These are phyloP conservation scores for Letharia columbiana DNA, from an alignment of 495 filamentous ascomycete species.

Conservation along the genomic window DNA sequence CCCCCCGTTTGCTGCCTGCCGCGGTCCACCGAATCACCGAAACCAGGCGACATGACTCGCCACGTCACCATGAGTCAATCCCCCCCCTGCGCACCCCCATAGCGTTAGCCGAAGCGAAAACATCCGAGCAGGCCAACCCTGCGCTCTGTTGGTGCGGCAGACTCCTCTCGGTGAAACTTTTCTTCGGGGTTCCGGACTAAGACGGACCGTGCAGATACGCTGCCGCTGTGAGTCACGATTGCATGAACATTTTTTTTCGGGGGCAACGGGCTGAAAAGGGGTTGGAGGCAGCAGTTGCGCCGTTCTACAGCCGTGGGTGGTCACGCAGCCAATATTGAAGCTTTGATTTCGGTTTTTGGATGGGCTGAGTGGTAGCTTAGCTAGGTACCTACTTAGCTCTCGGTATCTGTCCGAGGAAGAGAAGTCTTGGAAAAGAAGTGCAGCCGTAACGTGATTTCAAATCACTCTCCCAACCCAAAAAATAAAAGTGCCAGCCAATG, in stretches of 20 bases:
- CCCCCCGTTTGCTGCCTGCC: slow-evolving; percentile 2
- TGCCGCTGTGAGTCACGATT: slow-evolving; percentile 1
- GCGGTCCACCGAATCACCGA: not conserved
- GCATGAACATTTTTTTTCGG: not conserved
- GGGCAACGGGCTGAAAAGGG: not conserved
- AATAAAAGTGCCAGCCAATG: not conserved
- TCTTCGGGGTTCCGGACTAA: not conserved
- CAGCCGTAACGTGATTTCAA: not conserved
- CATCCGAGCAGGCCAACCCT: not conserved
- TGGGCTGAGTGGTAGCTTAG: not conserved
- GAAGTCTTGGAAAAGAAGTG: not conserved
- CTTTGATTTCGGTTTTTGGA: not conserved
- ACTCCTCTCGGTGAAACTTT: not conserved
- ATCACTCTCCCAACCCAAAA: not conserved
- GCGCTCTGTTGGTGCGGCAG: slow-evolving; percentile 5
- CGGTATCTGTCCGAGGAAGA: not conserved
- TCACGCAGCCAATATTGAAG: not conserved
- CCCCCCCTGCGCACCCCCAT: not conserved
- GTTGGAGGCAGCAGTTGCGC: not conserved
- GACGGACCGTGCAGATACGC: not conserved
- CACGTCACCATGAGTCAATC: not conserved
- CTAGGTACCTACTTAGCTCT: not conserved
- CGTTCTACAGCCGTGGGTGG: not conserved
- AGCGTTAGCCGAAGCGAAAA: not conserved
- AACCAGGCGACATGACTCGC: not conserved